phyloP scores from a whole-genome alignment of 2,329 filamentous ascomycete species.

The Ceratocystis diversiconidia region DNA sequence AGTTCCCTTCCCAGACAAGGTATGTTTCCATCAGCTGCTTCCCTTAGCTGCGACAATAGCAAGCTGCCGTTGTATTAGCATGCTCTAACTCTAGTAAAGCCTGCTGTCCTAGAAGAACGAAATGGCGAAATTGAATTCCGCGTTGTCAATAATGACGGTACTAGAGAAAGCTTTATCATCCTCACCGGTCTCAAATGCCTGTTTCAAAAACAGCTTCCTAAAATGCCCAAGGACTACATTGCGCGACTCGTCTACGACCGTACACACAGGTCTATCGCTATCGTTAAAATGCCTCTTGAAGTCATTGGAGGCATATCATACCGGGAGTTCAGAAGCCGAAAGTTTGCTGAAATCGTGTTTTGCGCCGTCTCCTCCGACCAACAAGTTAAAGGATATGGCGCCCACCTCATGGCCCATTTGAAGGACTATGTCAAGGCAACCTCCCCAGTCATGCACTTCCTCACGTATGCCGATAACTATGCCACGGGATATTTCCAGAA shows the following conservation, averaged over 20 bases:
- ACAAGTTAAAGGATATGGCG: constrained; percentile 96
- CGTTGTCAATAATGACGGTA: constrained; percentile 92
- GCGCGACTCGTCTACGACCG: constrained; percentile 93
- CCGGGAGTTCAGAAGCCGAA: constrained; percentile 76
- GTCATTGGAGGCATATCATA: constrained; percentile 97
- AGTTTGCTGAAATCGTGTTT: constrained; percentile 97
- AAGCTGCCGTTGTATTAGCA: neutral
- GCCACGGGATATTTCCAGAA: constrained; percentile 99
- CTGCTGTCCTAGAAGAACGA: constrained; percentile 84
- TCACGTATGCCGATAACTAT: constrained; percentile 98
- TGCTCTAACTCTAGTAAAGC: constrained; percentile 31
- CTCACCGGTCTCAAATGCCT: constrained; percentile 93
- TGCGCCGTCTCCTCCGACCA: constrained; percentile 96
- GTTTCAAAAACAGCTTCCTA: constrained; percentile 94
- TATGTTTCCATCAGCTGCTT: neutral
- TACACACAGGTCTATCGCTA: constrained; percentile 89
- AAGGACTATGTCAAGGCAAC: constrained; percentile 98
- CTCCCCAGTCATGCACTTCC: constrained; percentile 92
- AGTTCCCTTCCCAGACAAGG: constrained; percentile 1
- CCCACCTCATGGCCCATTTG: constrained; percentile 92
- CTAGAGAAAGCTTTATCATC: constrained; percentile 79
- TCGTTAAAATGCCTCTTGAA: constrained; percentile 90
- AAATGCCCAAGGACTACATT: constrained; percentile 99
- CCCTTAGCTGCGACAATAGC: neutral
- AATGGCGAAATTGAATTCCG: constrained; percentile 92